Evolutionary conservation across 2,329 filamentous ascomycete species (phyloP).

Genomic region (Claviceps fusiformis): DNA sequence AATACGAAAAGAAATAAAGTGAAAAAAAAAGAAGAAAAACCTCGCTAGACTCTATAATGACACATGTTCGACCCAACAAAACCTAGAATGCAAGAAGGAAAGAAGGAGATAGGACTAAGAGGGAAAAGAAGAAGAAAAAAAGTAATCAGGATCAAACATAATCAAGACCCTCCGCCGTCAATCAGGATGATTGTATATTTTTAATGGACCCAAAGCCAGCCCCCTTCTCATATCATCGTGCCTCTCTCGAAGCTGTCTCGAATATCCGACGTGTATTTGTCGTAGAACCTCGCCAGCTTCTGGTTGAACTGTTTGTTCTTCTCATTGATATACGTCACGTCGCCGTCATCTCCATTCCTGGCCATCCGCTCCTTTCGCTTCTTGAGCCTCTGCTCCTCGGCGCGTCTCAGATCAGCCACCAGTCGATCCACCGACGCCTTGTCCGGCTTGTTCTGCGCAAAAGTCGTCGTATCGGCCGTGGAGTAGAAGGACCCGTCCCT

Average conservation of each 20-base stretch:
- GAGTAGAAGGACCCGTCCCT: conserved; percentile 84
- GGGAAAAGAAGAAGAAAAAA: neutral
- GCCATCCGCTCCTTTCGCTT: conserved; percentile 70
- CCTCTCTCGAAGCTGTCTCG: conserved; percentile 94
- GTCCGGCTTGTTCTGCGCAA: conserved; percentile 74
- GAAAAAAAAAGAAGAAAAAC: conserved; percentile 9
- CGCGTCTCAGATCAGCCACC: conserved; percentile 74
- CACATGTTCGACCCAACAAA: neutral
- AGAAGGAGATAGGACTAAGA: too few relatives aligned
- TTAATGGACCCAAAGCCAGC: neutral
- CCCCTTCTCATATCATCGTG: conserved; percentile 61
- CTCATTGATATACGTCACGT: conserved; percentile 98
- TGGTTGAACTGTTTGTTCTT: conserved; percentile 99
- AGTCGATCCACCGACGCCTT: conserved; percentile 79
- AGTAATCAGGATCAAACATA: neutral
- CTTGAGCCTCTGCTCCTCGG: conserved; percentile 75
- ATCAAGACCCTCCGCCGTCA: too few relatives aligned
- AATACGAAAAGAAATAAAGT: too few relatives aligned
- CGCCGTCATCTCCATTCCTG: conserved; percentile 69
- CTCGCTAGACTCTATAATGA: conserved; percentile 22
- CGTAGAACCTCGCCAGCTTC: conserved; percentile 90
- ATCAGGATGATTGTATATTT: neutral
- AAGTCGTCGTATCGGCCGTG: conserved; percentile 68
- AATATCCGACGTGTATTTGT: conserved; percentile 96
- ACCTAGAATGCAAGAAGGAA: too few relatives aligned